Evolutionary conservation across 257 asterid genomes (phyloP), one percentile per base, ranked within the genome.

Genomic region (Perilla frutescens): DNA sequence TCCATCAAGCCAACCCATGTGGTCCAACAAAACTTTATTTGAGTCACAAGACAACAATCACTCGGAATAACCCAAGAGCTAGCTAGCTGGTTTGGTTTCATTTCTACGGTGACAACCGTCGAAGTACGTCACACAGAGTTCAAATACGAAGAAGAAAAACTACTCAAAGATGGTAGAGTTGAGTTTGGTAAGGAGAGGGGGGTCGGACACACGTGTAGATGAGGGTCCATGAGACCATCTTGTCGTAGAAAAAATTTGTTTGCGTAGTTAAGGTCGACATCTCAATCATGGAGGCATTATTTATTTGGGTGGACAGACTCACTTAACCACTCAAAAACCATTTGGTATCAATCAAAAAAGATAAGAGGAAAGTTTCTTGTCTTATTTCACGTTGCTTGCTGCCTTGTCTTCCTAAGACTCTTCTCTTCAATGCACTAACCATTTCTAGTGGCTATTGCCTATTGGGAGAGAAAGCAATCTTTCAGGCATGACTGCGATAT

Each of bases 231-330:
- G 26, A 54, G 68, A 31, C 66, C 77, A 39, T 58, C 2, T 65
- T 77, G 82, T 69, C 75, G 63, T 62, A 36, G 78, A 53, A 62
- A 79, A 32, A 53, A n/a, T 59, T 66, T 54, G 55, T 60, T 70
- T 20, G 61, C 10, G 50, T 53, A 73, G 86, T 83, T 80, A 78
- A 80, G 84, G 90, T 83, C 86, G 78, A 71, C 91, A 84, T 87
- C 85, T 80, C 89, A 87, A 90, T 90, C 89, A 84, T 83, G 68
- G 84, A 83, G 82, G 63, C 84, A 88, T 85, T 87, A 88, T 88
- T 84, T 47, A 32, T 29, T 45, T 85, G 76, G 79, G 77, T 79
- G 86, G 87, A 73, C 82, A 75, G 14, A 81, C 70, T 77, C 79
- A 80, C 79, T 59, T 78, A 76, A 81, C 82, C 85, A 81, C 82